phyloP scores from a whole-genome alignment of 805 yeast genomes.

The Myxozyma melibiosi region DNA sequence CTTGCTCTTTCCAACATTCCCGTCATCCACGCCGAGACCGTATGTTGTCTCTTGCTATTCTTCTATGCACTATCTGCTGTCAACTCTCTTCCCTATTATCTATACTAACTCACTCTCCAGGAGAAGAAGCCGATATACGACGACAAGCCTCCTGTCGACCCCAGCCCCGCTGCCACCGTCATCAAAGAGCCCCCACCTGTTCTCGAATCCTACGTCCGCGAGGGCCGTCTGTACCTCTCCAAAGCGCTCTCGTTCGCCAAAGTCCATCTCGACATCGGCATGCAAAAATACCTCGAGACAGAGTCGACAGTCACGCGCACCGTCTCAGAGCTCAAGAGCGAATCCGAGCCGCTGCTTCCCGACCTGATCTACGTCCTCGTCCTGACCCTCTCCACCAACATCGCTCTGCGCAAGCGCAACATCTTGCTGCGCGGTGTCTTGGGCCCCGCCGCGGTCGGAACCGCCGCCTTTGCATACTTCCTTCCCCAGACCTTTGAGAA shows the following conservation, averaged over 20 bases:
- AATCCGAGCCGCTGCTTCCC: constrained; percentile 70
- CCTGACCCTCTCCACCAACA: constrained; percentile 71
- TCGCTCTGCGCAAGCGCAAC: constrained; percentile 68
- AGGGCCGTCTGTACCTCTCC: constrained; percentile 39
- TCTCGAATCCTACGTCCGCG: constrained; percentile 20
- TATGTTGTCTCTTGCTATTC: neutral
- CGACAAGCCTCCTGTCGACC: constrained; percentile 26
- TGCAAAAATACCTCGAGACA: constrained; percentile 54
- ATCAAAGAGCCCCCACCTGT: constrained; percentile 29
- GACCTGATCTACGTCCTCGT: constrained; percentile 67
- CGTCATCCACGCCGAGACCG: constrained; percentile 12
- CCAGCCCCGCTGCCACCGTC: constrained; percentile 20
- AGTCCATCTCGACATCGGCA: constrained; percentile 49
- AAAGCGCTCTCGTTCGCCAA: constrained; percentile 32
- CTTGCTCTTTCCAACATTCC: neutral
- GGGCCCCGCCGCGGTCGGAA: constrained; percentile 63
- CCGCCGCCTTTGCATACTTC: constrained; percentile 65
- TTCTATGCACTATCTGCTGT: neutral
- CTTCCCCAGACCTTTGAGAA: constrained; percentile 73
- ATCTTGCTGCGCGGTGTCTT: constrained; percentile 52
- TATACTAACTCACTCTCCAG: neutral
- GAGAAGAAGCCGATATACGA: constrained; percentile 44
- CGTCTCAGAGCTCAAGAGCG: constrained; percentile 62
- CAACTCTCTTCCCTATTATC: neutral
- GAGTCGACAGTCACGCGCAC: constrained; percentile 69